These are phyloP conservation scores for Typha latifolia DNA, from an alignment of 176 grass and related monocot species.

Conservation along the genomic window DNA sequence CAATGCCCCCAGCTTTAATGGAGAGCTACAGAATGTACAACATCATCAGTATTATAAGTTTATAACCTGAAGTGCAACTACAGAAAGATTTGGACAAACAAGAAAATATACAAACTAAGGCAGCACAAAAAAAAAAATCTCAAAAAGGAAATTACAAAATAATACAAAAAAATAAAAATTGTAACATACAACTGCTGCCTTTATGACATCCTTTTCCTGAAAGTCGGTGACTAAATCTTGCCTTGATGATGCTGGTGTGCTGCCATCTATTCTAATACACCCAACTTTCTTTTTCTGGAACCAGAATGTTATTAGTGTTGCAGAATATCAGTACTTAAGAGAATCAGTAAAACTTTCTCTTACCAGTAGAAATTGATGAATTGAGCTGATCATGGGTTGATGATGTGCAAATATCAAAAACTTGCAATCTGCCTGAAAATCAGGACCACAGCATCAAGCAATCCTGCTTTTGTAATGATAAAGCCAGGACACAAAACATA, in stretches of 20 bases:
- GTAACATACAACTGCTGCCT: slow-evolving; percentile 71
- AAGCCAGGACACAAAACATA: too few species aligned
- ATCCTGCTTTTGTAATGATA: neutral
- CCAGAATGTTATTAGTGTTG: neutral
- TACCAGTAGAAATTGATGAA: slow-evolving; percentile 77
- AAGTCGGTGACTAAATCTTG: slow-evolving; percentile 78
- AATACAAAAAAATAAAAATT: too few species aligned
- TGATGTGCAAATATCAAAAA: slow-evolving; percentile 99
- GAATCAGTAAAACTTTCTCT: neutral
- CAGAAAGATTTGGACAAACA: slow-evolving; percentile 3
- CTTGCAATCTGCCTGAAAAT: slow-evolving; percentile 72
- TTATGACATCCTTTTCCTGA: slow-evolving; percentile 71
- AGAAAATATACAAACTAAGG: neutral
- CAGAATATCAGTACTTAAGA: neutral
- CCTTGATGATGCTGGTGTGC: slow-evolving; percentile 50
- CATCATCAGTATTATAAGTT: neutral
- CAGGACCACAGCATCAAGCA: slow-evolving; percentile 2
- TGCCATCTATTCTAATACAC: slow-evolving; percentile 90
- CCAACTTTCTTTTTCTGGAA: slow-evolving; percentile 92
- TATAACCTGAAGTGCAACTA: neutral
- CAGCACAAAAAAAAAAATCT: too few species aligned
- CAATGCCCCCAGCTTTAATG: slow-evolving; percentile 87
- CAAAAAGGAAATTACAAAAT: too few species aligned
- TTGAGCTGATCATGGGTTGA: slow-evolving; percentile 67
- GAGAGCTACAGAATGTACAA: slow-evolving; percentile 50